Evolutionary conservation across 2,329 filamentous ascomycete genomes (phyloP), one percentile per base, ranked within the genome.

Genomic region (Fusarium sarcochroum): DNA sequence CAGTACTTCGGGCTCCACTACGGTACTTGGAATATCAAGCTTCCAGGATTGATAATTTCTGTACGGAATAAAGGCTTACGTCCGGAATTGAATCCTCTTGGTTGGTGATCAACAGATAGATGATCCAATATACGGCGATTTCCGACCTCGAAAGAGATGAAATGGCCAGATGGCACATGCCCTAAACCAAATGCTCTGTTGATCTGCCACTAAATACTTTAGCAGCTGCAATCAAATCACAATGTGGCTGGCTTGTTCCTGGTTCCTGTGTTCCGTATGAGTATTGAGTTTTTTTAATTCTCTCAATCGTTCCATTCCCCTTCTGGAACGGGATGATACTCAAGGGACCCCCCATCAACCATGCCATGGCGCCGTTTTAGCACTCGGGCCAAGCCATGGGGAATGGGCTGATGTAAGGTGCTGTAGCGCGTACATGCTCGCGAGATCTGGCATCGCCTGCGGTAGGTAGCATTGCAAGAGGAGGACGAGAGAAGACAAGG

Each of bases 401-500:
- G 42, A 67, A 69, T 73, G 71, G 71, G 67, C 64, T 71, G 71
- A 73, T 73, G 67, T 56, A 72, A 58, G 53, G 59, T 56, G 44
- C 52, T 49, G 50, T 55, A 66, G 68, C 68, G 59, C 59, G 60
- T 57, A 53, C 20, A 49, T 23, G 13, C 25, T 63, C 25, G 21
- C 30, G 15, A 52, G 46, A 65, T 53, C 46, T 65, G 41, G 27
- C 35, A 47, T 58, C 23, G 15, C 23, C 48, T 46, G 41, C 40
- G 25, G 8, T 52, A 49, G 11, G 50, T 69, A 54, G 37, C 46
- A 68, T 45, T 50, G 20, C 20, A 53, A 35, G 51, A 67, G 34
- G 48, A 48, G 47, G 55, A 35, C 11, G n/a, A 40, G 42, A 50
- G 32, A 21, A 17, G 21, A 49, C 41, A 47, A 47, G 49, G 58